Evolutionary conservation across 2,329 filamentous ascomycete genomes (phyloP).

Genomic region (Aspergillus fumigatus): DNA sequence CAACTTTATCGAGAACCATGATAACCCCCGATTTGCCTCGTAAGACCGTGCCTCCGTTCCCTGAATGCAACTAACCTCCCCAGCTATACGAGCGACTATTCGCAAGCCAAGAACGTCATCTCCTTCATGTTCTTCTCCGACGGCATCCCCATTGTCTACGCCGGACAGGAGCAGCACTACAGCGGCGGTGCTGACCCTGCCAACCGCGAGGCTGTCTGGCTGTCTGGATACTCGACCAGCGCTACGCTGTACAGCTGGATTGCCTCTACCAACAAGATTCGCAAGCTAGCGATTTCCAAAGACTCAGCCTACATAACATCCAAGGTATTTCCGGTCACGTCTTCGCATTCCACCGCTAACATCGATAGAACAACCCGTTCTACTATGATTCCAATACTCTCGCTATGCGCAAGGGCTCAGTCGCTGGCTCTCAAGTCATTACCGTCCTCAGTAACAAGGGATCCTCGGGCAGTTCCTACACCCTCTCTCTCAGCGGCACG

Average conservation of each 20-base stretch:
- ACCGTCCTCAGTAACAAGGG: constrained; percentile 43
- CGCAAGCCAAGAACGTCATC: constrained; percentile 56
- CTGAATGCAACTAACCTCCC: neutral
- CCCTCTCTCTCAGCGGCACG: constrained; percentile 18
- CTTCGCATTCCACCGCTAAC: neutral
- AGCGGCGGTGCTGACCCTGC: constrained; percentile 45
- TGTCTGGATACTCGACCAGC: constrained; percentile 46
- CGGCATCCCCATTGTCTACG: constrained; percentile 61
- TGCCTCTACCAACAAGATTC: constrained; percentile 46
- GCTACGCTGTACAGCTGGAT: constrained; percentile 48
- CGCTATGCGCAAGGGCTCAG: constrained; percentile 35
- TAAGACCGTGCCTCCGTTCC: constrained; percentile 4
- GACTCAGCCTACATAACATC: constrained; percentile 37
- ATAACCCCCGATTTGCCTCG: constrained; percentile 51
- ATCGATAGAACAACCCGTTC: constrained; percentile 32
- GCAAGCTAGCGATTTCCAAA: constrained; percentile 37
- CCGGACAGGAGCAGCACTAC: constrained; percentile 62
- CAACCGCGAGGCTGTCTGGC: constrained; percentile 54
- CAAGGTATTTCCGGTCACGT: constrained; percentile 12
- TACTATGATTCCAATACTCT: constrained; percentile 41
- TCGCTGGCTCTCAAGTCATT: constrained; percentile 35
- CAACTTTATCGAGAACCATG: constrained; percentile 58
- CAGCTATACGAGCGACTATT: constrained; percentile 17
- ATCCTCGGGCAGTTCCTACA: constrained; percentile 16
- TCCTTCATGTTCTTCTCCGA: constrained; percentile 55